Base-by-base conservation (phyloP, 495 filamentous ascomycete species). In the Polyplosphaeria fusca region DNA sequence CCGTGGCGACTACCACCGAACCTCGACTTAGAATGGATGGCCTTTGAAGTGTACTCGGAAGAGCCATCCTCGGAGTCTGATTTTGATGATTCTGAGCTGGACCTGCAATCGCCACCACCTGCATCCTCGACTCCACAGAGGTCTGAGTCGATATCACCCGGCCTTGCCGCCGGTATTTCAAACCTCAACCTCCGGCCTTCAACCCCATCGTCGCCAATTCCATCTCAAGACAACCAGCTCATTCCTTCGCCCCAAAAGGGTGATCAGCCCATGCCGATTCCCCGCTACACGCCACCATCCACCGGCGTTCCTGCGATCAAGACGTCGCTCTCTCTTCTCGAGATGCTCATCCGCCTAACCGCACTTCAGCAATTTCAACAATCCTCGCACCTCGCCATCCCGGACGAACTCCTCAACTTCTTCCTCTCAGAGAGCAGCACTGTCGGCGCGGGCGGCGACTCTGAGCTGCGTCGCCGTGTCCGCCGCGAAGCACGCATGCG, bases 351-450 rank as follows among this genome's bases (percentile, higher is more conserved):
- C 52, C 91, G 94, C 51, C 82, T 99, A 20, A 88, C 87, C 5
- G 86, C 89, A 40, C 79, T 97, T n/a, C 93, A 97, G 69, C 91
- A 97, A 75, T 95, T 93, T 71, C 89, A 95, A 66, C 94, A 99
- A 79, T 79, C 84, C 38, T 89, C 90, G 0, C 94, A 99, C 63
- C 81, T 97, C 26, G 80, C 89, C 28, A 94, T 96, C 63, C 88
- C 86, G n/a, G 94, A 99, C 67, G 89, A 99, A 68, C 80, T 96
- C 5, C 77, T 97, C 14, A 91, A 85, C 52, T 96, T 97, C 76
- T 99, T 97, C 76, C 79, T 99, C 30, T 83, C 88, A 58, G 90
- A 95, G 67, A 86, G 83, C 40, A 78, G 80, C 22, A 81, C 82
- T 4, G 88, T 86, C 4, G 89, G 83, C 56, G 83, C 87, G 18